Evolutionary conservation across 164 flowering plant species (phyloP).

Genomic region (Chloranthus sessilifolius): DNA sequence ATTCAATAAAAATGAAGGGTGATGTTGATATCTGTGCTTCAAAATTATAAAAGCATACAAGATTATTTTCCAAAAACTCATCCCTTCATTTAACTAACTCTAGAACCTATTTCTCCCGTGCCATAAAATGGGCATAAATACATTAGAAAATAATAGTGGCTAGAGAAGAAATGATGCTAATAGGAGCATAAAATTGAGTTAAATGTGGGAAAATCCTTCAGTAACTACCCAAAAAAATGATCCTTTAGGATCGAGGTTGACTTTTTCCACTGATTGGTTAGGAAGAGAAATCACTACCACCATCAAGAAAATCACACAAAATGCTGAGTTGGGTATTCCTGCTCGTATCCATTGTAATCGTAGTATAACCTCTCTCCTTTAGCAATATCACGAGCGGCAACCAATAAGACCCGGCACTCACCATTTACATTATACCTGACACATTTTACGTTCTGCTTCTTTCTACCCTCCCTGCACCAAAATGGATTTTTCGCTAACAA

Average conservation of each 20-base stretch:
- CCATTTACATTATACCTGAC: slow-evolving; percentile 66
- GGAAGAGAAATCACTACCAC: slow-evolving; percentile 1
- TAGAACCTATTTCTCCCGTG: slow-evolving; percentile 16
- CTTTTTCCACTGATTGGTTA: slow-evolving; percentile 1
- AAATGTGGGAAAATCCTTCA: slow-evolving; percentile 8
- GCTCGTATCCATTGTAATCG: slow-evolving; percentile 77
- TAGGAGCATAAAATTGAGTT: slow-evolving; percentile 15
- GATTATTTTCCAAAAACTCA: not conserved
- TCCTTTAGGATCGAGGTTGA: slow-evolving; percentile 13
- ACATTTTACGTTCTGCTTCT: slow-evolving; percentile 71
- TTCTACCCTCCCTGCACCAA: slow-evolving; percentile 63
- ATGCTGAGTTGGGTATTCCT: slow-evolving; percentile 71
- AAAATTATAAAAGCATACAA: too few relatives aligned
- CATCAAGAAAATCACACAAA: slow-evolving; percentile 32
- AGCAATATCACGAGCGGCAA: slow-evolving; percentile 67
- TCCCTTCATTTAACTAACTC: slow-evolving; percentile 8
- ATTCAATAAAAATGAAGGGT: too few relatives aligned
- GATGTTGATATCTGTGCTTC: not conserved
- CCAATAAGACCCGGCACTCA: slow-evolving; percentile 57
- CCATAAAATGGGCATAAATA: slow-evolving; percentile 16
- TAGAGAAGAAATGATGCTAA: slow-evolving; percentile 6
- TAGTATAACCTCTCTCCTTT: slow-evolving; percentile 72
- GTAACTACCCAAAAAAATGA: slow-evolving; percentile 4
- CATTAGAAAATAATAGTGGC: slow-evolving; percentile 5
- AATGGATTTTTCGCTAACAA: slow-evolving; percentile 14